Conservation (phyloP, 441 rosid species). For the Omphalea diandra region DNA sequence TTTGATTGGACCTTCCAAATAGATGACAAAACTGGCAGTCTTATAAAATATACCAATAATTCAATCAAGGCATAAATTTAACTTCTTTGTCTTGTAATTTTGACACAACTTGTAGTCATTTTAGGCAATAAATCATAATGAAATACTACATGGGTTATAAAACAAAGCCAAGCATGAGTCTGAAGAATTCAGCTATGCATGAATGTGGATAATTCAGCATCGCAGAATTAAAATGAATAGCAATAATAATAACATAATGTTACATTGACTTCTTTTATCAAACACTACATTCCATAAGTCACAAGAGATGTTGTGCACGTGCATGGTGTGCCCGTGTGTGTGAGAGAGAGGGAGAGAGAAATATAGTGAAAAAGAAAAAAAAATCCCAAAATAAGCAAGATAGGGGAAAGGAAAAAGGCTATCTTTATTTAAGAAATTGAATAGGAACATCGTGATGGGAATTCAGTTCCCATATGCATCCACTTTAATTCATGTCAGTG, state of each 20-base stretch:
- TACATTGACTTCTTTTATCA: background rate
- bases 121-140: background rate
- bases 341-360: no score
- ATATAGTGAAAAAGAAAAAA: background rate
- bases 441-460: background rate
- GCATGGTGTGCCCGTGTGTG: no score
- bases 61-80: background rate
- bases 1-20: background rate
- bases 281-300: background rate
- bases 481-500: background rate
- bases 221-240: background rate
- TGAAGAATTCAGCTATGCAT: background rate
- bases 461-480: background rate
- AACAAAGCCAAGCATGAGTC: no score
- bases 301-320: background rate
- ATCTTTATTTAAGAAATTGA: conserved; percentile 1
- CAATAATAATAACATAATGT: no score
- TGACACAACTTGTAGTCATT: conserved; percentile 2
- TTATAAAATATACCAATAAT: background rate
- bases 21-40: background rate
- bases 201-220: background rate
- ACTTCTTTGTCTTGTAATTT: conserved; percentile 6
- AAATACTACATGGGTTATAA: background rate
- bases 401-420: no score
- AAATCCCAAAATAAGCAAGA: no score